Evolutionary conservation across 176 grass and related monocot species (phyloP), one percentile per base, ranked within the genome.

Genomic region (Oryza brachyantha): DNA sequence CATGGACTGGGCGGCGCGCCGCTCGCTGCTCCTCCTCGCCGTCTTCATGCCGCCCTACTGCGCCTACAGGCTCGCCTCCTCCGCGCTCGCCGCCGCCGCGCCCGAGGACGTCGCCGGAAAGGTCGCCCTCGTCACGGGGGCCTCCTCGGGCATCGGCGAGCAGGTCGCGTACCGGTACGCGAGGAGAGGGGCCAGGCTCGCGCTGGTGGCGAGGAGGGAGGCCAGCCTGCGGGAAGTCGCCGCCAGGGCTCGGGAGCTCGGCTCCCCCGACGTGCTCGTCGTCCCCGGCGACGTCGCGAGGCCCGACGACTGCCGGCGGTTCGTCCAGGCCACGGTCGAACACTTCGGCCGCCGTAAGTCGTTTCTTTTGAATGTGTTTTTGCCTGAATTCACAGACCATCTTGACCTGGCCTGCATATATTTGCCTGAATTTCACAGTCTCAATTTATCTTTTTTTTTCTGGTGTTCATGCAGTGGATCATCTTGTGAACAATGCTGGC

Each of bases 121-220:
- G 68, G 93, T 93, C 2, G 83, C 87, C 13, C 80, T 93, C 73
- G 46, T 93, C 50, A 90, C 90, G 2, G 86, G 84, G 17, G 88
- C 91, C 3, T 89, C 93, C 46, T 97, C 93, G 8, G 90, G 85
- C 77, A 91, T 93, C 78, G 90, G 90, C 73, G 83, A 97, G 90
- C 86, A 89, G 89, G 76, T 93, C 58, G 90, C 90, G 36, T 93
- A 93, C 65, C 64, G 84, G 58, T 93, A 93, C n/a, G 86, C 90
- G 5, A 84, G 64, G 73, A 84, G 68, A 35, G 79, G 87, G 22
- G 90, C 87, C 0, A 79, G 79, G 21, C 65, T 93, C 1, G 80
- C 79, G 7, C 80, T 89, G 5, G 86, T 86, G 63, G 90, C 83
- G 2, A 78, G 80, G 60, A 81, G 86, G 75, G 79, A 84, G 71